These are phyloP conservation scores for Cerioporus squamosus DNA, from an alignment of 1,284 basidiomycete species.

Conservation along the genomic window DNA sequence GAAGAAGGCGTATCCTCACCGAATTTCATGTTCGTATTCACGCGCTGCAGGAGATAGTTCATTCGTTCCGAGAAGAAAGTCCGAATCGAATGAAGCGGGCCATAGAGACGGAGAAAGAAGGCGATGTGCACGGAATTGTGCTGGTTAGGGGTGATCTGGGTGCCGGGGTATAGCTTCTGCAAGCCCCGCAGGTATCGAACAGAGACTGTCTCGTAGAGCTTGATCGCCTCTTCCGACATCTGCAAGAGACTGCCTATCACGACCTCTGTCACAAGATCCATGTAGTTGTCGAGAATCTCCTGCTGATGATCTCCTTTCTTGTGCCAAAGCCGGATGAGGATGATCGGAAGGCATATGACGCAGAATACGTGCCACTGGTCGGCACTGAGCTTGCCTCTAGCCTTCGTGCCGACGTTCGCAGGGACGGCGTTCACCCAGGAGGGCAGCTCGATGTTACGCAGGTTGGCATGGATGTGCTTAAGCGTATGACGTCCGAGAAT, in stretches of 20 bases:
- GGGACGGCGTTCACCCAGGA: slow-evolving; percentile 33
- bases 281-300: slow-evolving; percentile 35
- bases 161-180: slow-evolving; percentile 30
- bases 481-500: too few species aligned
- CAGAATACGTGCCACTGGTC: slow-evolving; percentile 38
- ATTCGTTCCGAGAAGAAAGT: slow-evolving; percentile 38
- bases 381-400: slow-evolving; percentile 33
- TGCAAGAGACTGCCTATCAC: slow-evolving; percentile 30
- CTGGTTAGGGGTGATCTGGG: slow-evolving; percentile 36
- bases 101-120: slow-evolving; percentile 34
- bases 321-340: slow-evolving; percentile 37
- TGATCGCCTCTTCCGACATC: slow-evolving; percentile 26
- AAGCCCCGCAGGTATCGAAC: slow-evolving; percentile 28
- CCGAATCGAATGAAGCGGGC: slow-evolving; percentile 41
- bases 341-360: slow-evolving; percentile 34
- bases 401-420: slow-evolving; percentile 29
- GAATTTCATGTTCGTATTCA: slow-evolving; percentile 35
- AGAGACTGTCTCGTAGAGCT: slow-evolving; percentile 26
- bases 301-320: slow-evolving; percentile 6
- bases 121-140: slow-evolving; percentile 41
- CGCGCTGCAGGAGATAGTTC: slow-evolving; percentile 38
- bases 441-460: slow-evolving; percentile 30
- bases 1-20: background rate
- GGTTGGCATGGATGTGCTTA: slow-evolving; percentile 16
- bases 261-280: slow-evolving; percentile 36